These are phyloP conservation scores for Phytophthora pseudosyringae DNA, from an alignment of 352 stramenopile genomes.

Conservation along the genomic window DNA sequence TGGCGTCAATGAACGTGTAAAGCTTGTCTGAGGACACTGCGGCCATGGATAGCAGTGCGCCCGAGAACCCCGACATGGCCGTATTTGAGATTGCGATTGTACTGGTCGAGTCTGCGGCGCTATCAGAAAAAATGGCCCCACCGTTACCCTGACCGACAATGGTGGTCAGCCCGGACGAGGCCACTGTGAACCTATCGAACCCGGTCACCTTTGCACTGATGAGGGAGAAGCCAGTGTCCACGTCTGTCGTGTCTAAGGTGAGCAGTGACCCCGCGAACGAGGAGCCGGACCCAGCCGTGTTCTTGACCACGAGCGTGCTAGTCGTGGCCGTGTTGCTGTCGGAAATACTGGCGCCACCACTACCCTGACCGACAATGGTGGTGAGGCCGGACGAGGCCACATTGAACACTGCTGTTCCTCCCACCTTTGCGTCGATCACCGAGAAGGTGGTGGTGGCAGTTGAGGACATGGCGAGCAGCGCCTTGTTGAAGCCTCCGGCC, in stretches of 20 bases:
- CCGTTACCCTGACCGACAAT: too few species aligned
- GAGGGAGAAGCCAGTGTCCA: not conserved
- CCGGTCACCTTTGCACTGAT: slow-evolving; percentile 1
- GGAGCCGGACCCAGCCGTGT: not conserved
- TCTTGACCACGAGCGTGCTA: slow-evolving; percentile 9
- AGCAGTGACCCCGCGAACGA: slow-evolving; percentile 13
- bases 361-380: slow-evolving; percentile 20
- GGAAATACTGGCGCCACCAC: slow-evolving; percentile 15
- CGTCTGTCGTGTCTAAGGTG: slow-evolving; percentile 3
- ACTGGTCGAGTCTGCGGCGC: not conserved
- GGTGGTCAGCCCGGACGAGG: slow-evolving; percentile 9
- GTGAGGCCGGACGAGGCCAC: slow-evolving; percentile 6
- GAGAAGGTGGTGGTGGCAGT: too few species aligned
- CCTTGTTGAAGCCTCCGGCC: too few species aligned
- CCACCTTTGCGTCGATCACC: too few species aligned
- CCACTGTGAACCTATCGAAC: slow-evolving; percentile 2
- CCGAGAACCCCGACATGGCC: too few species aligned
- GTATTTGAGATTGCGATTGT: not conserved
- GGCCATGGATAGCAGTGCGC: too few species aligned
- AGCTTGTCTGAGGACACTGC: too few species aligned
- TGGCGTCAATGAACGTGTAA: too few species aligned
- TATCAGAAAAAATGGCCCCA: too few species aligned
- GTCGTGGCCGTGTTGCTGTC: too few species aligned
- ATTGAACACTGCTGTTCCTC: slow-evolving; percentile 17
- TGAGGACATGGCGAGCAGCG: too few species aligned